These are phyloP conservation scores for Lodderomyces parapsilosis DNA, from an alignment of 1,139 yeast species.

Conservation along the genomic window DNA sequence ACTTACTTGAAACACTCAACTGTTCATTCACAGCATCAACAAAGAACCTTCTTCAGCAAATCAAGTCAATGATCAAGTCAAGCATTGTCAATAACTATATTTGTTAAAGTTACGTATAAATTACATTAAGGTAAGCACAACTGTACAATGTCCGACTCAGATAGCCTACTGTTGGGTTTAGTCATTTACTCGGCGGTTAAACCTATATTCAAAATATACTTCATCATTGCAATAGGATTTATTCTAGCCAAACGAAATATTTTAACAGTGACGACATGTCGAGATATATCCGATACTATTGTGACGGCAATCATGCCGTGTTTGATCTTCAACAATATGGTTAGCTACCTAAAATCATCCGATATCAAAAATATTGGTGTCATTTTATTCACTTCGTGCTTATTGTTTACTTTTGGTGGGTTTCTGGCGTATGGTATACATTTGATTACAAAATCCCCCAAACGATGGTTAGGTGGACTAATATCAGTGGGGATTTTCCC, in stretches of 20 bases:
- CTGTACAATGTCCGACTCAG: slow-evolving; percentile 14
- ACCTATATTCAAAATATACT: slow-evolving; percentile 83
- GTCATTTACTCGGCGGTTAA: slow-evolving; percentile 79
- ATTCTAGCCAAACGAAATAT: slow-evolving; percentile 64
- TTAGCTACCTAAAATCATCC: slow-evolving; percentile 63
- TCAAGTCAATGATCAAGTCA: neutral
- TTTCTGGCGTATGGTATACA: slow-evolving; percentile 33
- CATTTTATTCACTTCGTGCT: slow-evolving; percentile 53
- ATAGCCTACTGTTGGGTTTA: slow-evolving; percentile 49
- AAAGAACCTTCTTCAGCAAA: too few relatives aligned
- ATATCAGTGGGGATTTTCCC: slow-evolving; percentile 64
- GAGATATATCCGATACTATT: slow-evolving; percentile 71
- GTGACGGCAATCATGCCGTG: slow-evolving; percentile 77
- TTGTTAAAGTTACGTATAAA: neutral
- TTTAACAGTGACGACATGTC: slow-evolving; percentile 68
- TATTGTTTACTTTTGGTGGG: slow-evolving; percentile 42
- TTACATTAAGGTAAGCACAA: neutral
- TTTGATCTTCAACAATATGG: slow-evolving; percentile 74
- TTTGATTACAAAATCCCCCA: slow-evolving; percentile 53
- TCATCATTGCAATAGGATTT: slow-evolving; percentile 71
- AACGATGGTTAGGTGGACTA: slow-evolving; percentile 76
- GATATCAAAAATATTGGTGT: slow-evolving; percentile 79
- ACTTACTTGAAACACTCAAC: too few relatives aligned
- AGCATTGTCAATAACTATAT: neutral
- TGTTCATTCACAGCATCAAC: too few relatives aligned